These are phyloP conservation scores for Naganishia vaughanmartiniae DNA, from an alignment of 768 basidiomycete species.

Conservation along the genomic window DNA sequence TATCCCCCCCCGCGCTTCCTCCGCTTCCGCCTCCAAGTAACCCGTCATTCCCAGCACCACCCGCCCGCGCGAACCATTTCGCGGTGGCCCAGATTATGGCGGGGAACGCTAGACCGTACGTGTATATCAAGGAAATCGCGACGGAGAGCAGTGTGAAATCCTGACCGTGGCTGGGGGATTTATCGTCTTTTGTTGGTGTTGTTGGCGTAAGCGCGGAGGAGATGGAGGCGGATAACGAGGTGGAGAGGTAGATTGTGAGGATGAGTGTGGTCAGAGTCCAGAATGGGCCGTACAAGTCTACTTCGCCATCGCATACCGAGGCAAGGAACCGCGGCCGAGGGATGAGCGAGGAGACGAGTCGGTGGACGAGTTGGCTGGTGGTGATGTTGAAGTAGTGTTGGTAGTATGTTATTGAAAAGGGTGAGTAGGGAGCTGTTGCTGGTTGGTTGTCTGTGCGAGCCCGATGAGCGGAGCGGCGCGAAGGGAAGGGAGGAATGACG, in stretches of 20 bases:
- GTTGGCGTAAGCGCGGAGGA: slow-evolving; percentile 70
- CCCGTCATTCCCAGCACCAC: no score
- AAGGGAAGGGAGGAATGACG: no score
- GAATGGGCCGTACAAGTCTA: slow-evolving; percentile 64
- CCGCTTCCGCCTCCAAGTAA: not conserved
- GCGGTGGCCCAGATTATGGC: slow-evolving; percentile 68
- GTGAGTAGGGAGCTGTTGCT: slow-evolving; percentile 43
- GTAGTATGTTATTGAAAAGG: slow-evolving; percentile 50
- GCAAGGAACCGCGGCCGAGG: slow-evolving; percentile 45
- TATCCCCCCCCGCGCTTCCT: not conserved
- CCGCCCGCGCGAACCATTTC: not conserved
- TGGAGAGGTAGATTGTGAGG: slow-evolving; percentile 87
- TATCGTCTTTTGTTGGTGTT: slow-evolving; percentile 25
- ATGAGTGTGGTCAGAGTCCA: slow-evolving; percentile 96
- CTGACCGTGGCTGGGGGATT: slow-evolving; percentile 61
- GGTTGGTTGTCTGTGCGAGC: not conserved
- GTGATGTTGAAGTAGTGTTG: slow-evolving; percentile 51
- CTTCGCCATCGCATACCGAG: slow-evolving; percentile 48
- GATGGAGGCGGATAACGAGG: slow-evolving; percentile 84
- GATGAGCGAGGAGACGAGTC: slow-evolving; percentile 43
- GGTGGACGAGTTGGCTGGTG: slow-evolving; percentile 43
- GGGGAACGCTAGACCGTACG: slow-evolving; percentile 80
- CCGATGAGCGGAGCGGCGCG: no score
- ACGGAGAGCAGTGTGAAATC: slow-evolving; percentile 81
- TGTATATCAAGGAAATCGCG: slow-evolving; percentile 72